Base-by-base conservation (phyloP, 2,329 filamentous ascomycete species). In the Orbilia quercus region DNA sequence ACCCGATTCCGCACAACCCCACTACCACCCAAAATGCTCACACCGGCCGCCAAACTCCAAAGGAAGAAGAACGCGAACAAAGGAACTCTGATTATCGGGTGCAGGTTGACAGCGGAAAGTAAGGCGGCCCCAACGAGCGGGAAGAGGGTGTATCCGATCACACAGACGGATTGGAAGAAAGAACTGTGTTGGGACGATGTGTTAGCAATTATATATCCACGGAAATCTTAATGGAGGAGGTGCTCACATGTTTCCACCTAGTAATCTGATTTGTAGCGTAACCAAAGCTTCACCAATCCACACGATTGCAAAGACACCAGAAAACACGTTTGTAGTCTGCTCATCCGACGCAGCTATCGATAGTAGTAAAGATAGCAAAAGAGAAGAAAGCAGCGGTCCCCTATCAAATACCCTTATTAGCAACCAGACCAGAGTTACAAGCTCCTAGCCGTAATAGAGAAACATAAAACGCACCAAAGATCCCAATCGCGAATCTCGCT, bases 111-210 rank as follows among this genome's bases (percentile, higher is more conserved):
- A 0, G 94, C 94, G 64, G 92, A 96, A 75, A 99, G 87, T 57
- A 97, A 83, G 1, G 94, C 89, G 6, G 96, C 96, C 77, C 99
- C 91, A 77, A 98, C 95, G 59, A 99, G 87, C 1, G 95, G 95
- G 82, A 99, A 99, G 64, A 99, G 87, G 0, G 95, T 99, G 82
- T 99, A 99, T 48, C 95, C 95, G 80, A 99, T 99, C 78, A 99
- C 96, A 81, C 93, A 98, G 77, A 99, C 87, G 67, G 92, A 96
- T 82, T 99, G 95, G 79, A 96, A 95, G 81, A 99, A 99, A 16
- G 95, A 97, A 79, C 94, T 98, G 80, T 55, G 14, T 1, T 9
- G 23, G 34, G 11, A 48, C 62, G 18, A 4, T 12, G 4, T 12
- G 36, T 51, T 53, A 48, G 36, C 38, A 7, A 64, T 2, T 50